These are phyloP conservation scores for Lactifluus volemus DNA, from an alignment of 768 basidiomycete genomes.

Conservation along the genomic window DNA sequence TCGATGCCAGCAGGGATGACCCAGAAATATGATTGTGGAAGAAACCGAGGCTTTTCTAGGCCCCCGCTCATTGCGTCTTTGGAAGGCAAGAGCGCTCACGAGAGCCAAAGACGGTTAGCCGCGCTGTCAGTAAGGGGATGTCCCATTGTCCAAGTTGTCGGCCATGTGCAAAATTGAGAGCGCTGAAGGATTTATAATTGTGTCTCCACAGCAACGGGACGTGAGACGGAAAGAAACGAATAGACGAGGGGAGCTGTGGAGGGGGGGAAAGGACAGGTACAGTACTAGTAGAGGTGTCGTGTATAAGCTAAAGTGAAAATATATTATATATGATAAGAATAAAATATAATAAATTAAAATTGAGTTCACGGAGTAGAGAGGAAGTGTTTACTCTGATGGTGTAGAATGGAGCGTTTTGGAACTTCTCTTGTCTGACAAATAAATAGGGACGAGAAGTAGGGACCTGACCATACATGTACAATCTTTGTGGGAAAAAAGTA, in stretches of 20 bases:
- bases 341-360: not conserved
- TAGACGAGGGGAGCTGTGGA: slow-evolving; percentile 2
- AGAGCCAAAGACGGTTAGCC: slow-evolving; percentile 12
- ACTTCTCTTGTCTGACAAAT: slow-evolving; percentile 3
- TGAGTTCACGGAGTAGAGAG: too few species aligned
- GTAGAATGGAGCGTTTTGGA: slow-evolving; percentile 4
- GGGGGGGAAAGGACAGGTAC: too few species aligned
- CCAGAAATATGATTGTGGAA: slow-evolving; percentile 6
- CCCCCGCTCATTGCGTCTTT: not conserved
- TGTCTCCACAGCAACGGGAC: slow-evolving; percentile 18
- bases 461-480: not conserved
- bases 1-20: not conserved
- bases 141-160: slow-evolving; percentile 7
- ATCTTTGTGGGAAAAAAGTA: slow-evolving; percentile 7
- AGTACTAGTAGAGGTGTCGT: too few species aligned
- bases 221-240: not conserved
- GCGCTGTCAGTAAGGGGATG: slow-evolving; percentile 9
- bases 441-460: not conserved
- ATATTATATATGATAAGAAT: not conserved
- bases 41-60: slow-evolving; percentile 9
- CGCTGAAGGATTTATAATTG: not conserved
- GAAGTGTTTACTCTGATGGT: not conserved
- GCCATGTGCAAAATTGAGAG: not conserved
- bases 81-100: slow-evolving; percentile 10
- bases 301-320: not conserved